phyloP scores from a whole-genome alignment of 345 rosid genomes.

The Hevea brasiliensis region DNA sequence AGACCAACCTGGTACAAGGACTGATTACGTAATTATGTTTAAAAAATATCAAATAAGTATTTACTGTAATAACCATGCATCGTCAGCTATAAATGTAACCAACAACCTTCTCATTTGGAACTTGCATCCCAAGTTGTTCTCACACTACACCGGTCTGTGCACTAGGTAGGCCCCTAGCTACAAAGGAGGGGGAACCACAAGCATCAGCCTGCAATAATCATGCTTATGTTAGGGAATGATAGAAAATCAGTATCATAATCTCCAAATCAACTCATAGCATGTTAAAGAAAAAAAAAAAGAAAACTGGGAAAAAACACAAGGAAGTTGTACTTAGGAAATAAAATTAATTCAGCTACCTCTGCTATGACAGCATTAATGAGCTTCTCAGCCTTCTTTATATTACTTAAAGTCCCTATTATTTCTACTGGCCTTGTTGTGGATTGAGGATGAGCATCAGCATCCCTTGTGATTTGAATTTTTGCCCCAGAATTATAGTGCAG shows the following conservation, averaged over 20 bases:
- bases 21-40: not conserved
- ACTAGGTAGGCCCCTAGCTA: slow-evolving; percentile 69
- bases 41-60: not conserved
- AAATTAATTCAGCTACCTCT: slow-evolving; percentile 45
- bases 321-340: no score
- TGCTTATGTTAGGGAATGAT: not conserved
- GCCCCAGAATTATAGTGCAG: slow-evolving; percentile 85
- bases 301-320: not conserved
- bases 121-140: slow-evolving; percentile 84
- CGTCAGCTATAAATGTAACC: not conserved
- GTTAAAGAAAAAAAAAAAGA: not conserved
- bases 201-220: slow-evolving; percentile 70
- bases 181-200: slow-evolving; percentile 88
- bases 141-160: slow-evolving; percentile 47
- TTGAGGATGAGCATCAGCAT: slow-evolving; percentile 78
- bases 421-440: slow-evolving; percentile 81
- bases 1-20: slow-evolving; percentile 63
- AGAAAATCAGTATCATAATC: not conserved
- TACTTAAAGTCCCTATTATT: slow-evolving; percentile 61
- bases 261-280: not conserved
- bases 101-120: slow-evolving; percentile 88
- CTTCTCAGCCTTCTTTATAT: slow-evolving; percentile 77
- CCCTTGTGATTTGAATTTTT: slow-evolving; percentile 88
- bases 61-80: not conserved
- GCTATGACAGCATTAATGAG: slow-evolving; percentile 78